Percentiles rank a stretch among this genome's conserved stretches.
These are phyloP conservation scores for Euphorbia pulcherrima DNA, from an alignment of 345 rosid species.

Conservation along the genomic window DNA sequence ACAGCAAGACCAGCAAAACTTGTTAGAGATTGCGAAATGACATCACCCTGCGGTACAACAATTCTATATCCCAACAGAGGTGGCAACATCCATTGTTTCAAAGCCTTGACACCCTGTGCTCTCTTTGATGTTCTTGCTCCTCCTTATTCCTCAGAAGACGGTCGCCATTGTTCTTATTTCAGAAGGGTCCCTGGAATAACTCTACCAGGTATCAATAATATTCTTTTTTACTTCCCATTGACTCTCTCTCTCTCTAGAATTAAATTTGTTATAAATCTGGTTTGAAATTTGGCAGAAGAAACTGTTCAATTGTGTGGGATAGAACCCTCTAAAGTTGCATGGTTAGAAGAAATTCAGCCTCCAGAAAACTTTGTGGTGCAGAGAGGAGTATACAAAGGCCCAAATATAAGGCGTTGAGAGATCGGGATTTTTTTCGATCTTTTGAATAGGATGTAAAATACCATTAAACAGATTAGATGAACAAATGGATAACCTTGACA, in stretches of 20 bases:
- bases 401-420: slow-evolving; percentile 50
- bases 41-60: slow-evolving; percentile 57
- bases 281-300: slow-evolving; percentile 34
- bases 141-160: slow-evolving; percentile 59
- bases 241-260: neutral
- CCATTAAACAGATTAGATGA: slow-evolving; percentile 16
- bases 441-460: slow-evolving; percentile 7
- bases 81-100: slow-evolving; percentile 82
- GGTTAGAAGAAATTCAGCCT: slow-evolving; percentile 84
- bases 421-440: neutral
- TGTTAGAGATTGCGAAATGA: slow-evolving; percentile 65
- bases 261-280: neutral
- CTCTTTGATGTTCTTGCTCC: slow-evolving; percentile 69
- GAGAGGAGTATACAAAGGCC: slow-evolving; percentile 69
- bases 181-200: slow-evolving; percentile 43
- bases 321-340: slow-evolving; percentile 45
- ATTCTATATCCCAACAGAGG: slow-evolving; percentile 68
- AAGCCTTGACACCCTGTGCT: slow-evolving; percentile 70
- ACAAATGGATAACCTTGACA: slow-evolving; percentile 7
- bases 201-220: slow-evolving; percentile 47
- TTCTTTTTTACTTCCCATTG: neutral
- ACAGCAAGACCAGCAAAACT: slow-evolving; percentile 77
- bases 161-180: slow-evolving; percentile 66
- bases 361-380: slow-evolving; percentile 74
- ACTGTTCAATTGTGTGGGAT: slow-evolving; percentile 55